Percentiles rank a stretch among this genome's conserved stretches.
phyloP scores from a whole-genome alignment of 2,329 filamentous ascomycete genomes.

The Aureobasidium zeae region DNA sequence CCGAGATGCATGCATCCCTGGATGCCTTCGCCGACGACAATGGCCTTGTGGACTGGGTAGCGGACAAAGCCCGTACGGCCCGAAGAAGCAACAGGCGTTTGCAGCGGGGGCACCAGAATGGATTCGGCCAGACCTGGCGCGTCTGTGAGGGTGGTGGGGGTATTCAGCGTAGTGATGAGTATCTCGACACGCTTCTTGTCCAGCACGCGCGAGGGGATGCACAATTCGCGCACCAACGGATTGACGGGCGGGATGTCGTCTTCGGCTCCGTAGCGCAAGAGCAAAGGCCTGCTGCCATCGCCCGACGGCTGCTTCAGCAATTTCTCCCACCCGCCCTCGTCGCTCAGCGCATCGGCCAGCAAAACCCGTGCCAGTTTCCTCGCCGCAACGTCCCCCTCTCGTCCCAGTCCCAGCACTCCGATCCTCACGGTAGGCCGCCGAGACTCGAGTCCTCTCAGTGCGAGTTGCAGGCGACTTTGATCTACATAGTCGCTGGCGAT shows the following conservation, averaged over 20 bases:
- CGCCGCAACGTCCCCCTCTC: slow-evolving; percentile 40
- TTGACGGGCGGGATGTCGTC: slow-evolving; percentile 37
- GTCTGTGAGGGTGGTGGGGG: slow-evolving; percentile 29
- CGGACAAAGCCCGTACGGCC: slow-evolving; percentile 58
- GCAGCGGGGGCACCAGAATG: slow-evolving; percentile 64
- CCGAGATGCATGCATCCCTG: slow-evolving; percentile 52
- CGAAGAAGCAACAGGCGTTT: slow-evolving; percentile 56
- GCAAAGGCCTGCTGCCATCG: slow-evolving; percentile 31
- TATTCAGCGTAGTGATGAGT: slow-evolving; percentile 44
- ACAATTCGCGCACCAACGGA: slow-evolving; percentile 50
- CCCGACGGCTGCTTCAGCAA: slow-evolving; percentile 27
- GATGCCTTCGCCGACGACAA: slow-evolving; percentile 66
- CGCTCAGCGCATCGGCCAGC: slow-evolving; percentile 37
- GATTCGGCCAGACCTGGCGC: slow-evolving; percentile 47
- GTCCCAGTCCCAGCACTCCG: slow-evolving; percentile 38
- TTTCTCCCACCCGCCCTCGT: slow-evolving; percentile 37
- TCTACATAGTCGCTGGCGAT: slow-evolving; percentile 55
- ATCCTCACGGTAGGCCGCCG: slow-evolving; percentile 46
- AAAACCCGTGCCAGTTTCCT: slow-evolving; percentile 57
- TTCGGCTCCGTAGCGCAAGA: slow-evolving; percentile 45
- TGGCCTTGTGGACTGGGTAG: slow-evolving; percentile 74
- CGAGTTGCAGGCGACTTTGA: slow-evolving; percentile 62
- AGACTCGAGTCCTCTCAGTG: slow-evolving; percentile 53
- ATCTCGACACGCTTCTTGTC: slow-evolving; percentile 57
- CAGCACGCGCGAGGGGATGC: slow-evolving; percentile 54